Evolutionary conservation across 176 grass and related monocot genomes (phyloP).

Genomic region (Luzula sylvatica): DNA sequence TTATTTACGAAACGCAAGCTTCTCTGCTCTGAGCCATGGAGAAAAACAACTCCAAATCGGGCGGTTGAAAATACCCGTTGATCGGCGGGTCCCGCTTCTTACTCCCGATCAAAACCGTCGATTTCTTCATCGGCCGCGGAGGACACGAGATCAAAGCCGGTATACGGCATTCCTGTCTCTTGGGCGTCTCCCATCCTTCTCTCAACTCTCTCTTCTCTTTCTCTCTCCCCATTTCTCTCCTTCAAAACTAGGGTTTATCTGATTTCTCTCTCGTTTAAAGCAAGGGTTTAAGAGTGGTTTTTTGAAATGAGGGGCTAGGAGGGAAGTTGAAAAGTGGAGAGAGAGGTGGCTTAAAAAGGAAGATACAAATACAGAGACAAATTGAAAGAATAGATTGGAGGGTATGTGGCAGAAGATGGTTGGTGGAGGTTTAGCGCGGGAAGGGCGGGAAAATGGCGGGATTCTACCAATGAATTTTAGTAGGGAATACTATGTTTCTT

Average conservation of each 20-base stretch:
- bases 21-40: slow-evolving; percentile 14
- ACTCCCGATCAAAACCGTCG: background rate
- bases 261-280: background rate
- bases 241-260: background rate
- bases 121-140: slow-evolving; percentile 46
- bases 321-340: too few species aligned
- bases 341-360: too few species aligned
- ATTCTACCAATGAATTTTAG: too few species aligned
- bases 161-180: slow-evolving; percentile 54
- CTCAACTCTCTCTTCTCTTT: background rate
- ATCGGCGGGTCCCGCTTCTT: slow-evolving; percentile 17
- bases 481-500: too few species aligned
- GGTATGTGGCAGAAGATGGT: too few species aligned
- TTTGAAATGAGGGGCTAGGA: too few species aligned
- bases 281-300: too few species aligned
- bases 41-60: slow-evolving; percentile 16
- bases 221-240: slow-evolving; percentile 14
- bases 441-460: too few species aligned
- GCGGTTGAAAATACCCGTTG: slow-evolving; percentile 24
- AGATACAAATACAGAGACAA: too few species aligned
- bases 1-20: slow-evolving; percentile 10
- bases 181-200: slow-evolving; percentile 55
- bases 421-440: too few species aligned
- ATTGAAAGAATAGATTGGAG: too few species aligned
- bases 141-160: slow-evolving; percentile 40